phyloP scores from a whole-genome alignment of 805 yeast species.

The Candida awuae region DNA sequence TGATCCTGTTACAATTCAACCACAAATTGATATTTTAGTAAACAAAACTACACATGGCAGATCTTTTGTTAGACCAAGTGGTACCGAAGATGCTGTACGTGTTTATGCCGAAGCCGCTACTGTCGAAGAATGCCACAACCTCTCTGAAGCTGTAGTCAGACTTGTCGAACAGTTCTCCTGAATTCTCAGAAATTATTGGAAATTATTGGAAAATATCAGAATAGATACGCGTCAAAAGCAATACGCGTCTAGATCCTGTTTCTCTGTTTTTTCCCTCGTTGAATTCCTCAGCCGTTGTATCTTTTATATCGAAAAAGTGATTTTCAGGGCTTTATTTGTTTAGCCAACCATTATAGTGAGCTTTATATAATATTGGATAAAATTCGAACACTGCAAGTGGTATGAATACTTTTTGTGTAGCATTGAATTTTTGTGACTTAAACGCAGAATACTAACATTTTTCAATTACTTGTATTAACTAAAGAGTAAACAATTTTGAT shows the following conservation, averaged over 20 bases:
- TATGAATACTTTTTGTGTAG: no score
- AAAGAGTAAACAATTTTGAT: no score
- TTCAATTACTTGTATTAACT: constrained; percentile 16
- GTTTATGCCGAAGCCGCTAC: constrained; percentile 85
- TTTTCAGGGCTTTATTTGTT: no score
- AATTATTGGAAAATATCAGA: constrained; percentile 1
- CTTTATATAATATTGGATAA: no score
- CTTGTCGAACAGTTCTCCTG: constrained; percentile 6
- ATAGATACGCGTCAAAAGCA: no score
- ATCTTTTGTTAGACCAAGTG: constrained; percentile 93
- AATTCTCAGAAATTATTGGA: not conserved
- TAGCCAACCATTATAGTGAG: no score
- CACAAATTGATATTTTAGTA: constrained; percentile 58
- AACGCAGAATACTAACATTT: no score
- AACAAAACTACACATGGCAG: constrained; percentile 46
- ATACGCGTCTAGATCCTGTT: constrained; percentile 11
- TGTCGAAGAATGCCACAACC: constrained; percentile 36
- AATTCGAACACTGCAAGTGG: no score
- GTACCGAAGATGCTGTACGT: constrained; percentile 96
- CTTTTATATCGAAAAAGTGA: not conserved
- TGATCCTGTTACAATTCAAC: constrained; percentile 61
- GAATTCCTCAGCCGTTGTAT: not conserved
- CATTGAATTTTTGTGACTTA: no score
- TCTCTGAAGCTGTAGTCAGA: constrained; percentile 32
- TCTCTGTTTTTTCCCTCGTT: not conserved